Conservation (phyloP, 78 protist genomes). For the Acrasis kona region DNA sequence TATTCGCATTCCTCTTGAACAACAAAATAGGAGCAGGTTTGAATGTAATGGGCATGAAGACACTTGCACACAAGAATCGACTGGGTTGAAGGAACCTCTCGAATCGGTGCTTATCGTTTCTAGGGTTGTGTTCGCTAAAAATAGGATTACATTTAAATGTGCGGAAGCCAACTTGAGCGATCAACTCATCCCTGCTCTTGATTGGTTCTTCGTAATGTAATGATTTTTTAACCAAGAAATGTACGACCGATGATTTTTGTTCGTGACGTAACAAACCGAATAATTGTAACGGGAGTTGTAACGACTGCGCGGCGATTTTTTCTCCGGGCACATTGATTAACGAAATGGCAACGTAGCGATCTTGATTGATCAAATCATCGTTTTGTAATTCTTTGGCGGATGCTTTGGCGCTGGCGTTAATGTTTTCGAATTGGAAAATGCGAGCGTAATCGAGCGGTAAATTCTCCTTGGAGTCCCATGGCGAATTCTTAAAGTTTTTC, state of each 20-base stretch:
- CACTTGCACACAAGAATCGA: slow-evolving; percentile 42
- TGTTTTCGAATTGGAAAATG: slow-evolving; percentile 79
- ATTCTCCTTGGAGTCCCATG: slow-evolving; percentile 92
- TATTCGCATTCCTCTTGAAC: slow-evolving; percentile 23
- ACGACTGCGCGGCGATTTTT: background rate
- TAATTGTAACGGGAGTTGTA: slow-evolving; percentile 16
- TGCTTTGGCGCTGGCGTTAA: slow-evolving; percentile 29
- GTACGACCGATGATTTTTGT: slow-evolving; percentile 72
- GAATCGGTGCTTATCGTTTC: slow-evolving; percentile 58
- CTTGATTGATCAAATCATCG: slow-evolving; percentile 1
- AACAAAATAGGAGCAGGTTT: slow-evolving; percentile 62
- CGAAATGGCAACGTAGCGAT: slow-evolving; percentile 39
- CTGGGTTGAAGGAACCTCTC: slow-evolving; percentile 61
- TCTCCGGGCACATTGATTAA: slow-evolving; percentile 26
- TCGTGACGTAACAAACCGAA: slow-evolving; percentile 73
- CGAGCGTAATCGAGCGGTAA: slow-evolving; percentile 89
- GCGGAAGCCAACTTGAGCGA: slow-evolving; percentile 55
- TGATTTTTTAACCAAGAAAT: slow-evolving; percentile 53
- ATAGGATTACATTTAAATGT: slow-evolving; percentile 43
- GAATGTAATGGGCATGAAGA: slow-evolving; percentile 67
- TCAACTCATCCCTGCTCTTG: slow-evolving; percentile 45
- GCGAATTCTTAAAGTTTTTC: slow-evolving; percentile 53
- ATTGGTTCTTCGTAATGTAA: slow-evolving; percentile 34
- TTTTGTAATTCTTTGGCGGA: background rate
- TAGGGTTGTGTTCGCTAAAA: slow-evolving; percentile 41